Evolutionary conservation across 495 filamentous ascomycete genomes (phyloP).

Genomic region (Penicillium coprophilum): DNA sequence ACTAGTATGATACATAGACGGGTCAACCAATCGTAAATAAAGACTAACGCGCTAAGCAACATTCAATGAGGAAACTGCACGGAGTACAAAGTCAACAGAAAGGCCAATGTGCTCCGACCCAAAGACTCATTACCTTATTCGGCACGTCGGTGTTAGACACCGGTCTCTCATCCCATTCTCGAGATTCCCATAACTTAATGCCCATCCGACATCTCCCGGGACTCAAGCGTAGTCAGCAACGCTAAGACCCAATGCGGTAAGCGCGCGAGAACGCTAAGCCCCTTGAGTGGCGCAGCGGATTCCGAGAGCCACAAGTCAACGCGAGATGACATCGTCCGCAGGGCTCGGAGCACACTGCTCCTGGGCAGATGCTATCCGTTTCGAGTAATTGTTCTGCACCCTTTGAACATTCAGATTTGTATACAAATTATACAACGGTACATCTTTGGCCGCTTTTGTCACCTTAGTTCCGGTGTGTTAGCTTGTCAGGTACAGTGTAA

Average conservation of each 20-base stretch:
- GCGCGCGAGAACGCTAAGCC: slow-evolving; percentile 17
- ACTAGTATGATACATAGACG: background rate
- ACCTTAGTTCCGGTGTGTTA: background rate
- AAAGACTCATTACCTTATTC: slow-evolving; percentile 9
- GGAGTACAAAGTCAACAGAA: too few species aligned
- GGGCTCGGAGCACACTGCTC: slow-evolving; percentile 29
- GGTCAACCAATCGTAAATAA: background rate
- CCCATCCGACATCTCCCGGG: slow-evolving; percentile 15
- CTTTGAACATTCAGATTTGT: too few species aligned
- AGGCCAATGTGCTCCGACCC: background rate
- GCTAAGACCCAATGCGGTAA: background rate
- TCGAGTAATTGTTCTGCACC: background rate
- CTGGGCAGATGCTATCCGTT: background rate
- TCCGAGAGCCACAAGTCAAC: slow-evolving; percentile 18
- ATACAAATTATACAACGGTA: background rate
- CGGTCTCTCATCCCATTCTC: background rate
- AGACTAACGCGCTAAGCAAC: background rate
- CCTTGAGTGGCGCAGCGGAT: slow-evolving; percentile 26
- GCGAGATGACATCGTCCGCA: slow-evolving; percentile 27
- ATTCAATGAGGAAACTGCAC: background rate
- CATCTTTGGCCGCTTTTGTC: background rate
- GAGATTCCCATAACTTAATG: background rate
- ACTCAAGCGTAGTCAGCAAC: background rate
- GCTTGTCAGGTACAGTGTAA: slow-evolving; percentile 8
- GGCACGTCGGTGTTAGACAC: slow-evolving; percentile 16